Percentiles rank a stretch among this genome's conserved stretches.
phyloP scores from a whole-genome alignment of 106 monocot species.

The Dioscorea dumetorum region DNA sequence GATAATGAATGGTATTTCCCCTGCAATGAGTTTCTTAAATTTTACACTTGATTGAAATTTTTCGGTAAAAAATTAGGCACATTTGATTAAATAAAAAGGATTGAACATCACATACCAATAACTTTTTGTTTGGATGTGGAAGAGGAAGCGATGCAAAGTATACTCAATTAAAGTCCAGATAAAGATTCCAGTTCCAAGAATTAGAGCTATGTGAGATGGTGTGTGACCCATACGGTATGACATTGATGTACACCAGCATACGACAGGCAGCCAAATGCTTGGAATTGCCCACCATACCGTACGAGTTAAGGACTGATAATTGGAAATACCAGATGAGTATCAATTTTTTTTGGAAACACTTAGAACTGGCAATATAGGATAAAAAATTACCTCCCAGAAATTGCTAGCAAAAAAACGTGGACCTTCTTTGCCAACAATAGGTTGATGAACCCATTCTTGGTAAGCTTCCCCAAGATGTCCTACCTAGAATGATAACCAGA shows the following conservation, averaged over 20 bases:
- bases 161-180: slow-evolving; percentile 90
- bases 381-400: slow-evolving; percentile 47
- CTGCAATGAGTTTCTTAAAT: slow-evolving; percentile 20
- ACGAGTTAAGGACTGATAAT: slow-evolving; percentile 59
- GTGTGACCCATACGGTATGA: slow-evolving; percentile 59
- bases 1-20: slow-evolving; percentile 80
- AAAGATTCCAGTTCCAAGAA: slow-evolving; percentile 48
- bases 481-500: slow-evolving; percentile 24
- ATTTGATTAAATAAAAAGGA: slow-evolving; percentile 7
- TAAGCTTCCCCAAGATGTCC: slow-evolving; percentile 79
- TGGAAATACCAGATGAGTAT: neutral
- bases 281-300: slow-evolving; percentile 86
- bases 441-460: slow-evolving; percentile 83
- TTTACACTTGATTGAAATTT: neutral
- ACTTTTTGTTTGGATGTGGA: slow-evolving; percentile 70
- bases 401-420: slow-evolving; percentile 66
- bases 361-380: neutral
- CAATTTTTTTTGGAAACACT: neutral
- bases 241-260: slow-evolving; percentile 37
- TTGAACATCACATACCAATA: slow-evolving; percentile 49
- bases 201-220: slow-evolving; percentile 22
- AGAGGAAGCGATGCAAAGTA: slow-evolving; percentile 75
- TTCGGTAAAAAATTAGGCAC: neutral
- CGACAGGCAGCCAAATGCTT: slow-evolving; percentile 81
- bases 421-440: slow-evolving; percentile 77